phyloP scores from a whole-genome alignment of 345 rosid species.

The Rhizophora apiculata region DNA sequence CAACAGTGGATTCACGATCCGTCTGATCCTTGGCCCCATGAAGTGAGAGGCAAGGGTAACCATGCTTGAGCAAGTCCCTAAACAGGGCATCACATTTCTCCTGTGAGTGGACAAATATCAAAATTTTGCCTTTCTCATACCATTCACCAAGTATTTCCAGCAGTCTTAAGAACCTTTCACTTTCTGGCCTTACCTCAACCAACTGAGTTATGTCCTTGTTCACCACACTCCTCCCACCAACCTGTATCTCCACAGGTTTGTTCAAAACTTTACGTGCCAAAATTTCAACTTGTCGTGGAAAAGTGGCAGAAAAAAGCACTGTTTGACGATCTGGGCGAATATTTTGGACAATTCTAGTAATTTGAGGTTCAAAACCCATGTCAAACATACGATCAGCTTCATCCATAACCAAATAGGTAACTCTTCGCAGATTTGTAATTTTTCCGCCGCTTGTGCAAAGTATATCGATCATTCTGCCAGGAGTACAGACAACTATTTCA shows the following conservation, averaged over 20 bases:
- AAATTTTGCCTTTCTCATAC: constrained; percentile 90
- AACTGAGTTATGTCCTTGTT: constrained; percentile 85
- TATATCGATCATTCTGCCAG: constrained; percentile 96
- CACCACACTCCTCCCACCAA: constrained; percentile 98
- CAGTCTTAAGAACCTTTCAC: constrained; percentile 76
- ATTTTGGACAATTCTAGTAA: constrained; percentile 87
- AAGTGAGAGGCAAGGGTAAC: constrained; percentile 92
- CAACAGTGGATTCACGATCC: constrained; percentile 86
- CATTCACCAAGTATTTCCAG: constrained; percentile 94
- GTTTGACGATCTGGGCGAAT: constrained; percentile 95
- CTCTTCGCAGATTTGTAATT: constrained; percentile 82
- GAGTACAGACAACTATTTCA: constrained; percentile 96
- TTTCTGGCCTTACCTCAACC: constrained; percentile 91
- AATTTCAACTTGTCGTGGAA: constrained; percentile 94
- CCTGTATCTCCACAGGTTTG: constrained; percentile 88
- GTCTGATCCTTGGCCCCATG: constrained; percentile 97
- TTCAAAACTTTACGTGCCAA: constrained; percentile 82
- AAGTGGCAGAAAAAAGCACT: constrained; percentile 92
- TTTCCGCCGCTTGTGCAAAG: constrained; percentile 93
- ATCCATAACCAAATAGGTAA: constrained; percentile 87
- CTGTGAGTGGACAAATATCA: constrained; percentile 83
- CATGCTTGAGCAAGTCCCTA: constrained; percentile 66
- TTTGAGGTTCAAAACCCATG: constrained; percentile 98
- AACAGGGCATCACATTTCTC: constrained; percentile 89
- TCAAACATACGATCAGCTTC: constrained; percentile 99